A percentile compares a stretch with the other conserved stretches of the same genome.
Conservation (phyloP, 1,284 basidiomycete species). For the Blastosporella zonata region DNA sequence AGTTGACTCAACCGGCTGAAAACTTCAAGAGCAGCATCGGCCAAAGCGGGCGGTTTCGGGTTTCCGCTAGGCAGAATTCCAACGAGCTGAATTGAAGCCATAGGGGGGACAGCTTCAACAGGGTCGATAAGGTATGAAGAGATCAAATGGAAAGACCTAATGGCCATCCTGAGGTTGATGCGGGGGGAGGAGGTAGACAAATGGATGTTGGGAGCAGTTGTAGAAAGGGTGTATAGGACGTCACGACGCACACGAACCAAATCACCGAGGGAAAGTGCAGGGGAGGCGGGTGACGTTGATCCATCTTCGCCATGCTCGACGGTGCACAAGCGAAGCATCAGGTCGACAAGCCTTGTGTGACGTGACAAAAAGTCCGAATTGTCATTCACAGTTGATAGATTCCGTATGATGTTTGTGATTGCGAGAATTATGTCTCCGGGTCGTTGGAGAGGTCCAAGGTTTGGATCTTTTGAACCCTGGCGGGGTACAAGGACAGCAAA, state of each 20-base stretch:
- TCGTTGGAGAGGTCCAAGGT: slow-evolving; percentile 54
- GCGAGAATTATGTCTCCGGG: slow-evolving; percentile 70
- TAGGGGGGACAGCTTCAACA: slow-evolving; percentile 60
- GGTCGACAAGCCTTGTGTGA: slow-evolving; percentile 61
- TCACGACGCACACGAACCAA: slow-evolving; percentile 79
- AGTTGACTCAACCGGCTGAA: slow-evolving; percentile 75
- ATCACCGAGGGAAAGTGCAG: slow-evolving; percentile 66
- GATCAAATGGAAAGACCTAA: slow-evolving; percentile 65
- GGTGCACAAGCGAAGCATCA: slow-evolving; percentile 66
- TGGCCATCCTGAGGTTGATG: slow-evolving; percentile 41
- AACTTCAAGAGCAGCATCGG: slow-evolving; percentile 80
- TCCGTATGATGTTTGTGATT: slow-evolving; percentile 82
- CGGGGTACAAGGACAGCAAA: slow-evolving; percentile 53
- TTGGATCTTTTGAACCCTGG: slow-evolving; percentile 47
- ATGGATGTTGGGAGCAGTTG: slow-evolving; percentile 54
- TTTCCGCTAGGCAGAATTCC: slow-evolving; percentile 41
- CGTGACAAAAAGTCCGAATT: slow-evolving; percentile 70
- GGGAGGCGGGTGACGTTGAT: slow-evolving; percentile 45
- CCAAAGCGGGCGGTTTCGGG: slow-evolving; percentile 55
- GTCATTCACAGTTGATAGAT: slow-evolving; percentile 74
- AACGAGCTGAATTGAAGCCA: slow-evolving; percentile 51
- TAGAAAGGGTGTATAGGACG: slow-evolving; percentile 69
- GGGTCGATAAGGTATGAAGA: slow-evolving; percentile 77
- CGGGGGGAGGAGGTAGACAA: slow-evolving; percentile 42
- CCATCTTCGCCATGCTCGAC: slow-evolving; percentile 41